Evolutionary conservation across 1,284 basidiomycete genomes (phyloP).

Genomic region (Xanthoconium separans): DNA sequence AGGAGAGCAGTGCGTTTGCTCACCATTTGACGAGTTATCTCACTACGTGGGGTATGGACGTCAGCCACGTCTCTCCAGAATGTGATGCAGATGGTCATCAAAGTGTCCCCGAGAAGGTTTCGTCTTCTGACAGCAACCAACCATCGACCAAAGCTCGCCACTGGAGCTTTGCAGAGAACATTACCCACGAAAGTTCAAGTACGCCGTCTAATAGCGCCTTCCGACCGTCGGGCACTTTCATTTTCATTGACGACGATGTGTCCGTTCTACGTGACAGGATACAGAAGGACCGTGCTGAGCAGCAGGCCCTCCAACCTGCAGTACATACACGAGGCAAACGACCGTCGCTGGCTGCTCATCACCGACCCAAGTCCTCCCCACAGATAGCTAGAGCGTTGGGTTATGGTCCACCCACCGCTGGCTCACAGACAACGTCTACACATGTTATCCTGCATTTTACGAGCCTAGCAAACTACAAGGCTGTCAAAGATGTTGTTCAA

Average conservation of each 20-base stretch:
- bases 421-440: slow-evolving; percentile 33
- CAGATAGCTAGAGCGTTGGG: slow-evolving; percentile 64
- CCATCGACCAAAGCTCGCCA: slow-evolving; percentile 22
- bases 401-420: slow-evolving; percentile 28
- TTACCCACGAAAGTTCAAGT: slow-evolving; percentile 18
- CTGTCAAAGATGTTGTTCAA: slow-evolving; percentile 83
- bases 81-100: slow-evolving; percentile 44
- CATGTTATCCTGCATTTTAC: slow-evolving; percentile 87
- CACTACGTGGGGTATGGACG: slow-evolving; percentile 92
- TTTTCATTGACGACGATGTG: slow-evolving; percentile 90
- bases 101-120: slow-evolving; percentile 16
- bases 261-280: slow-evolving; percentile 71
- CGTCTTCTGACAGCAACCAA: slow-evolving; percentile 12
- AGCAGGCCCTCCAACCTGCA: slow-evolving; percentile 47
- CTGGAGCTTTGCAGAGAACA: slow-evolving; percentile 21
- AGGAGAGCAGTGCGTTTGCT: slow-evolving; percentile 80
- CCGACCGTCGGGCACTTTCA: slow-evolving; percentile 50
- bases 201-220: slow-evolving; percentile 20
- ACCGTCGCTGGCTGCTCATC: slow-evolving; percentile 66
- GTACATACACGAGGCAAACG: slow-evolving; percentile 56
- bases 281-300: slow-evolving; percentile 55
- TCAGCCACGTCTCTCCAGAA: slow-evolving; percentile 76
- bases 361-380: slow-evolving; percentile 76
- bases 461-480: slow-evolving; percentile 83
- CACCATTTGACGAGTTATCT: slow-evolving; percentile 89